phyloP scores from a whole-genome alignment of 805 yeast genomes.

The Alloascoidea africana region DNA sequence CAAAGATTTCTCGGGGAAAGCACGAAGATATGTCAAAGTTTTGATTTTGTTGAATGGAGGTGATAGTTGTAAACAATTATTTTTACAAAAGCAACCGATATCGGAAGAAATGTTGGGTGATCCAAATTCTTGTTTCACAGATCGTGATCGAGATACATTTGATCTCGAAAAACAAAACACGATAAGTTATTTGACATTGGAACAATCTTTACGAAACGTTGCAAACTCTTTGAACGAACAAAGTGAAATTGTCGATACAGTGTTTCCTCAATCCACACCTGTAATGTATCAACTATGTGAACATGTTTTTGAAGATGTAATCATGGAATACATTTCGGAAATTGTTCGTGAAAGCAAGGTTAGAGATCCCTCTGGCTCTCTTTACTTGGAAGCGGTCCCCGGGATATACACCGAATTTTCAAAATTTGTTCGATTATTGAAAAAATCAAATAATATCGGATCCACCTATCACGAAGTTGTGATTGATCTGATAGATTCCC shows the following conservation, averaged over 20 bases:
- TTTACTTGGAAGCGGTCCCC: constrained; percentile 24
- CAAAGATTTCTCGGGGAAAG: constrained; percentile 24
- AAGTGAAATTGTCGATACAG: constrained; percentile 22
- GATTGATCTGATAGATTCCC: constrained; percentile 10
- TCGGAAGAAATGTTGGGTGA: constrained; percentile 5
- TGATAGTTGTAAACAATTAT: constrained; percentile 16
- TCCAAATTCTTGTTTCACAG: constrained; percentile 2
- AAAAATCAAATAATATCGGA: constrained; percentile 22
- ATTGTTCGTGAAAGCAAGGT: constrained; percentile 9
- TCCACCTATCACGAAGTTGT: constrained; percentile 16
- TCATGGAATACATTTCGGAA: constrained; percentile 12
- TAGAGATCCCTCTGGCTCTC: constrained; percentile 2
- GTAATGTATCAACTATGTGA: constrained; percentile 34
- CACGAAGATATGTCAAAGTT: constrained; percentile 18
- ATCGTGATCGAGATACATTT: constrained; percentile 7
- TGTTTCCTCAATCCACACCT: constrained; percentile 29
- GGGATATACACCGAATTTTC: constrained; percentile 11
- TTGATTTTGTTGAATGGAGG: constrained; percentile 19
- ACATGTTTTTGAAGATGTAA: constrained; percentile 20
- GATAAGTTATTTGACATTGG: no score
- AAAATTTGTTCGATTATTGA: constrained; percentile 9
- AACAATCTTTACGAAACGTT: constrained; percentile 14
- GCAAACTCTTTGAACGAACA: constrained; percentile 23
- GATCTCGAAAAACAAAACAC: constrained; percentile 8
- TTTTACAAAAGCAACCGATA: constrained; percentile 13